Evolutionary conservation across 1,139 yeast genomes (phyloP), one percentile per base, ranked within the genome.

Genomic region (Candida labiduridarum): DNA sequence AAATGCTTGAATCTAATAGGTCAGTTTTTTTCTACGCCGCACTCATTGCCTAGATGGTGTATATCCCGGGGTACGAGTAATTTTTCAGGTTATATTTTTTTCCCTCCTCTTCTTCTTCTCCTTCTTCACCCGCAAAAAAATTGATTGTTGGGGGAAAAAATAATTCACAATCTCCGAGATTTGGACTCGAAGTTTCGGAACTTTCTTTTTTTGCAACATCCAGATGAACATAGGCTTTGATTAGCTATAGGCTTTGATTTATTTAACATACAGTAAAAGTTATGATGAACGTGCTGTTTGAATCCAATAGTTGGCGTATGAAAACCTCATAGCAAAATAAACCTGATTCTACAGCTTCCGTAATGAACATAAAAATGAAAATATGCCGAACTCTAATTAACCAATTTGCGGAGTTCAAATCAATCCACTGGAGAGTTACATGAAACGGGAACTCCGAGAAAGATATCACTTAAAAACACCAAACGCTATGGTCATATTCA

Each of bases 1-100:
- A 45, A 49, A 45, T 49, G 45, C 49, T 44, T 19, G n/a, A 15
- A 16, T 45, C 25, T 49, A 22, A 49, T 49, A 40, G 51, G 51
- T 38, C 49, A 49, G 43, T 34, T 39, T 5, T 12, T 8, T 29
- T 33, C 12, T 19, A 19, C 15, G 50, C 45, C 47, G 50, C 47
- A 38, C 7, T 6, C 2, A 29, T 38, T n/a, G 1, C 27, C 25
- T 4, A 6, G n/a, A 38, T 30, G 12, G 47, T 11, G 47, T 11
- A 33, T 12, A 30, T 18, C 44, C 44, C 44, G 44, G 48, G 38
- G 19, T 29, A 38, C 7, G n/a, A 41, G 9, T 19, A 41, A 18
- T 41, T 15, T 41, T 41, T 27, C 34, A 41, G 22, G 18, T 12
- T 12, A 4, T 33, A 18, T 10, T 34, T 33, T 4, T 41, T 29